Conservation (phyloP, 805 yeast species). For the Saturnispora ahearnii region DNA sequence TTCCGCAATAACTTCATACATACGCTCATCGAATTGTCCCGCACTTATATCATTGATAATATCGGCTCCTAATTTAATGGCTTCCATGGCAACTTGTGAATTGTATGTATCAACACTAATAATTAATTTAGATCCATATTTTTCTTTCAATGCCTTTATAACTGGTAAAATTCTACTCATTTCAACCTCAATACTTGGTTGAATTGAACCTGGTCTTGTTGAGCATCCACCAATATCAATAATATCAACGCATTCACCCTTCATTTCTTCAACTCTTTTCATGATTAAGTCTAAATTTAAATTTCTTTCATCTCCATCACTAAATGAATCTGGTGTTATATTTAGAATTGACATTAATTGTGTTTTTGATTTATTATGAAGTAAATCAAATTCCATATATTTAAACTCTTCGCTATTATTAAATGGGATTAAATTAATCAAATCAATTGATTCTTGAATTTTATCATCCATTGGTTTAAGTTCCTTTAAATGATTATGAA, state of each 20-base stretch:
- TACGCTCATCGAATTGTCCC: slow-evolving; percentile 59
- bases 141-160: slow-evolving; percentile 46
- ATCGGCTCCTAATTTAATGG: slow-evolving; percentile 74
- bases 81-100: slow-evolving; percentile 58
- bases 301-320: slow-evolving; percentile 65
- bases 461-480: slow-evolving; percentile 20
- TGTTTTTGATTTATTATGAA: slow-evolving; percentile 41
- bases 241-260: slow-evolving; percentile 56
- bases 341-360: slow-evolving; percentile 81
- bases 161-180: slow-evolving; percentile 61
- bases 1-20: slow-evolving; percentile 62
- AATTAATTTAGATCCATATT: slow-evolving; percentile 30
- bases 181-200: slow-evolving; percentile 59
- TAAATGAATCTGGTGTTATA: slow-evolving; percentile 89
- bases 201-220: slow-evolving; percentile 76
- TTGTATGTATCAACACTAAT: slow-evolving; percentile 88
- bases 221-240: slow-evolving; percentile 94
- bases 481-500: slow-evolving; percentile 55
- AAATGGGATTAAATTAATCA: slow-evolving; percentile 45
- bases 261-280: slow-evolving; percentile 39
- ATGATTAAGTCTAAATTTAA: slow-evolving; percentile 34
- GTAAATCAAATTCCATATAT: slow-evolving; percentile 36
- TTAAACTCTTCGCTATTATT: slow-evolving; percentile 15
- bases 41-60: slow-evolving; percentile 86
- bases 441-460: slow-evolving; percentile 41